These are phyloP conservation scores for Ilex aquifolium DNA, from an alignment of 257 asterid species.

Conservation along the genomic window DNA sequence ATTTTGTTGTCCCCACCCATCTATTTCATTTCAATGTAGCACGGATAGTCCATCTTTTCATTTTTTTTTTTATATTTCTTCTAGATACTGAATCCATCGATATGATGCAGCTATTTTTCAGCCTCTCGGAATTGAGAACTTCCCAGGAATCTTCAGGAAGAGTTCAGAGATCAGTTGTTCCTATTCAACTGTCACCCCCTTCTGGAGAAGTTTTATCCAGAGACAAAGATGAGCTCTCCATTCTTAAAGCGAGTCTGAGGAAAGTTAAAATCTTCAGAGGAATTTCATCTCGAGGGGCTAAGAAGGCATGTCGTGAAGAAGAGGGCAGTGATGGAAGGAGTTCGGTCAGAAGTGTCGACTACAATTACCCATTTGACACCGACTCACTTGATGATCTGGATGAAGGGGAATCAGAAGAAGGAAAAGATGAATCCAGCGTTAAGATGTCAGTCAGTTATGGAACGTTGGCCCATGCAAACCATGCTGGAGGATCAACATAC, in stretches of 20 bases:
- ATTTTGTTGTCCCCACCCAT: not conserved
- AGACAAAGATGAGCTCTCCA: conserved; percentile 31
- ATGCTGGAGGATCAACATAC: conserved; percentile 38
- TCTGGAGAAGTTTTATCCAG: conserved; percentile 33
- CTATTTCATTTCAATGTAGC: not conserved
- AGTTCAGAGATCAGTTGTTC: conserved; percentile 23
- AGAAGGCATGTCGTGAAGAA: conserved; percentile 43
- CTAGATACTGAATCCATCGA: not conserved
- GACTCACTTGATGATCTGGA: conserved; percentile 43
- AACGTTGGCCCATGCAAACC: conserved; percentile 56
- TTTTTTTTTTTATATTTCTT: too few relatives aligned
- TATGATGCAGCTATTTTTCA: conserved; percentile 45
- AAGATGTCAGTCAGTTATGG: conserved; percentile 58
- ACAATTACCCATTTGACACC: conserved; percentile 35
- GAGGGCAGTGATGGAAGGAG: conserved; percentile 59
- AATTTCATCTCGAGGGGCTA: conserved; percentile 30
- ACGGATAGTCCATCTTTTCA: not conserved
- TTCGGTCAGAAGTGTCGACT: conserved; percentile 41
- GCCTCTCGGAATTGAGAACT: conserved; percentile 34
- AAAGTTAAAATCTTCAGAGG: conserved; percentile 40
- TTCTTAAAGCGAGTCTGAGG: conserved; percentile 32
- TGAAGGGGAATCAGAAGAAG: conserved; percentile 36
- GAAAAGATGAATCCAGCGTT: conserved; percentile 17
- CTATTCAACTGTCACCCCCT: conserved; percentile 45
- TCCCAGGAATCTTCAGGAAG: conserved; percentile 35